Base-by-base conservation (phyloP, 225 moss, liverwort and hornwort genomes). In the Marchantia polymorpha region DNA sequence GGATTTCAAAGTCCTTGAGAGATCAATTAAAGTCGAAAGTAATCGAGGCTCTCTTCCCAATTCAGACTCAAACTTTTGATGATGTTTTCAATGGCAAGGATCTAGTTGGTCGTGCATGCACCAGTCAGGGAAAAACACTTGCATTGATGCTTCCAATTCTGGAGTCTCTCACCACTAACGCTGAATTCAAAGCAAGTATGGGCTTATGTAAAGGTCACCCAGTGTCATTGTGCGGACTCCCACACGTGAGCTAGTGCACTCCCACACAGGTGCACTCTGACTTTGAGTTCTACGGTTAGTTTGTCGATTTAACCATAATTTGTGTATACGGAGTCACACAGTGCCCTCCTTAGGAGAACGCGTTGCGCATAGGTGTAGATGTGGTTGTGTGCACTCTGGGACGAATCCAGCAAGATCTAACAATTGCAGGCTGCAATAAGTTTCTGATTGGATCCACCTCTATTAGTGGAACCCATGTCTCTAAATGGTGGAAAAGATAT, bases 321-420 rank as follows among this genome's bases (percentile, higher is more conserved):
- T 95, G 95, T 50, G 99, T 99, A 1, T 95, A 95, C 7, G 99
- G 95, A 10, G 95, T 93, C 51, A 87, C 95, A 4, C 95, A 95
- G 0, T 92, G 91, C 64, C 83, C 82, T 6, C 91, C 95, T 0
- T 95, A 99, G 51, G 99, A 91, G 81, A 93, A 87, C 46, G 87
- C 95, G 1, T 13, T 99, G 82, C 89, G 84, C 14, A 90, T 79
- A 78, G 99, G 99, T 30, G 99, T 95, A 19, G 99, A 99, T 74
- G 85, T 99, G 25, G 99, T 99, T 17, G 99, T 99, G 47, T 93
- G 99, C 39, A 95, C 99, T 60, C 99, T 95, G 0, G 99, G 99
- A 20, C 93, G 99, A 7, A 93, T 99, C 64, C 95, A 93, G 93
- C n/a, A n/a, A n/a, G n/a, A n/a, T n/a, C n/a, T n/a, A n/a, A n/a